Conservation (phyloP, 148 eudicot species). For the Dysphania ambrosioides region DNA sequence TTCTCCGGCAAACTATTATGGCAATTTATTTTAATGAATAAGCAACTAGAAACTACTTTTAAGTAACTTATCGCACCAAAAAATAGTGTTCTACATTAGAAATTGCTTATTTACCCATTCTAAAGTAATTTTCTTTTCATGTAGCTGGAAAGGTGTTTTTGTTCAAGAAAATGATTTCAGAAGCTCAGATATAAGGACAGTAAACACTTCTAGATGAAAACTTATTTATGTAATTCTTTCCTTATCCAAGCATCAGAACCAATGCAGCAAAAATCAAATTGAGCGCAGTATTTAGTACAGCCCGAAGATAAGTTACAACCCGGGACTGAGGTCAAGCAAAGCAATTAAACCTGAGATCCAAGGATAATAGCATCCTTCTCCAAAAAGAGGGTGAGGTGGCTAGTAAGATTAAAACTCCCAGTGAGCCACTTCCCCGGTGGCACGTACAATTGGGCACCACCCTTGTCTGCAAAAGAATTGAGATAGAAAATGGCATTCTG, state of each 20-base stretch:
- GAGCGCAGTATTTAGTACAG: neutral
- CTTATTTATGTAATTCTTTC: neutral
- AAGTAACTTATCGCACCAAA: no score
- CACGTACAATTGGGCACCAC: constrained; percentile 60
- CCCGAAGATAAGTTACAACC: neutral
- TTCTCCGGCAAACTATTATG: no score
- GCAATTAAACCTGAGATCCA: constrained; percentile 52
- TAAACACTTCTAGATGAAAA: neutral
- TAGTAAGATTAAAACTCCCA: constrained; percentile 57
- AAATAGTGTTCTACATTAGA: no score
- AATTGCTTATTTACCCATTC: no score
- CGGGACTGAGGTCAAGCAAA: neutral
- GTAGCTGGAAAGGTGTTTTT: neutral
- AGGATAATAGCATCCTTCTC: constrained; percentile 51
- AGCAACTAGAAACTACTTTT: neutral
- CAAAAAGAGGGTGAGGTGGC: constrained; percentile 64
- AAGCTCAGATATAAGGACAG: neutral
- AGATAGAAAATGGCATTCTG: constrained; percentile 63
- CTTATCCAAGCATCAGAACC: neutral
- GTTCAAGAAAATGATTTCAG: neutral
- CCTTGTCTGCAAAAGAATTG: constrained; percentile 58
- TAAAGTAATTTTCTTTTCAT: neutral
- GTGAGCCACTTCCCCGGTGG: constrained; percentile 59
- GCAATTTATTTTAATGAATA: no score
- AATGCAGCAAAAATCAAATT: neutral